These are phyloP conservation scores for Tolypocladium cylindrosporum DNA, from an alignment of 2,329 filamentous ascomycete genomes.

Conservation along the genomic window DNA sequence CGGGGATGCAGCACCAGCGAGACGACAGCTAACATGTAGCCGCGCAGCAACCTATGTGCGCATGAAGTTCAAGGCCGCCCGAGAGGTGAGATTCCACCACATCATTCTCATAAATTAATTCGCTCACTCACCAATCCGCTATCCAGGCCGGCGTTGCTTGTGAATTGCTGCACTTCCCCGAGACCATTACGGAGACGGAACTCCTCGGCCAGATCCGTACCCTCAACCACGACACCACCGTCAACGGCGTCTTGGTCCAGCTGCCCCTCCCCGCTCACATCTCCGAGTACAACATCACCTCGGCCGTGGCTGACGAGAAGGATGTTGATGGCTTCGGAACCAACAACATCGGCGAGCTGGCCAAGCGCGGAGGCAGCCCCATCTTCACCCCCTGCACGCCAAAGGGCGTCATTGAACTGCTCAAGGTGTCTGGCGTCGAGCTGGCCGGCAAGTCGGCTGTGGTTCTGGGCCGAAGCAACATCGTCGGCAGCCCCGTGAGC, in stretches of 20 bases:
- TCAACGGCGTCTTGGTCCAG: conserved; percentile 92
- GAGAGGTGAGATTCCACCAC: conserved; percentile 53
- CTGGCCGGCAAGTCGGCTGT: conserved; percentile 87
- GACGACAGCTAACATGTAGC: conserved; percentile 11
- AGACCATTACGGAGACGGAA: conserved; percentile 73
- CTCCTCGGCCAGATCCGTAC: conserved; percentile 71
- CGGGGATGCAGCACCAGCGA: not conserved
- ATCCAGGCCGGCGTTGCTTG: conserved; percentile 79
- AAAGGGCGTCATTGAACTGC: conserved; percentile 89
- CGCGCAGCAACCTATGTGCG: conserved; percentile 85
- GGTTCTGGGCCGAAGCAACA: conserved; percentile 89
- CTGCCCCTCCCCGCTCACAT: conserved; percentile 82
- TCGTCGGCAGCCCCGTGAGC: conserved; percentile 94
- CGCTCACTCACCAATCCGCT: not conserved
- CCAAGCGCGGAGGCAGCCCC: conserved; percentile 85
- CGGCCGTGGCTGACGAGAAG: conserved; percentile 84
- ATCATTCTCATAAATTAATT: not conserved
- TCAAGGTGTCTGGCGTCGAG: conserved; percentile 75
- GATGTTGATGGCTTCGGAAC: conserved; percentile 97
- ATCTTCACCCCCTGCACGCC: conserved; percentile 92
- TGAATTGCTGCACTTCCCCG: conserved; percentile 74
- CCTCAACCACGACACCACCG: conserved; percentile 75
- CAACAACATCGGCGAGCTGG: conserved; percentile 89
- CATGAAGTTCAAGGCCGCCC: conserved; percentile 97
- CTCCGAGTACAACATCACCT: conserved; percentile 83